A percentile compares a stretch with the other conserved stretches of the same genome.
These are phyloP conservation scores for Sporobolus alterniflorus DNA, from an alignment of 202 grass and related monocot genomes.

Conservation along the genomic window DNA sequence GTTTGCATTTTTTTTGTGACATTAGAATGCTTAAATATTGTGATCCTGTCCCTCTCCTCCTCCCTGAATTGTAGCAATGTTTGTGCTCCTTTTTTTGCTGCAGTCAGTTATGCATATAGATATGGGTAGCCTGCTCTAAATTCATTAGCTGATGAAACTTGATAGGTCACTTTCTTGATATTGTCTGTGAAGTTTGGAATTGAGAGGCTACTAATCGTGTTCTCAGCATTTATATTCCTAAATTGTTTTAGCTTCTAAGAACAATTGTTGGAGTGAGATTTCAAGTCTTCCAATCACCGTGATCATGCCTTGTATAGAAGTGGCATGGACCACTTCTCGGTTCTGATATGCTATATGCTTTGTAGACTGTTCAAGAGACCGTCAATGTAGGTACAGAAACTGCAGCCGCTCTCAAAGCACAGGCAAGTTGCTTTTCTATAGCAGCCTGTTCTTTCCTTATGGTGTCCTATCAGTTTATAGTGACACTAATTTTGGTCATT, in stretches of 20 bases:
- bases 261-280: background rate
- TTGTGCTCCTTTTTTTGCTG: background rate
- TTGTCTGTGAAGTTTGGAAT: background rate
- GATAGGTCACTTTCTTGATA: background rate
- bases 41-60: background rate
- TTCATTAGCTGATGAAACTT: background rate
- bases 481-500: constrained; percentile 18
- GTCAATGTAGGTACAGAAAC: constrained; percentile 94
- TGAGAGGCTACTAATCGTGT: constrained; percentile 3
- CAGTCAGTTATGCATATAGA: constrained; percentile 2
- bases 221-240: background rate
- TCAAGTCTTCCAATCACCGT: background rate
- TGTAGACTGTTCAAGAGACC: constrained; percentile 90
- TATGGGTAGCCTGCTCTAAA: background rate
- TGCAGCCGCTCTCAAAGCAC: constrained; percentile 88
- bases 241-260: constrained; percentile 12
- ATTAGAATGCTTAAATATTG: background rate
- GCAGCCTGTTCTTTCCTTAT: constrained; percentile 6
- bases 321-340: background rate
- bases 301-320: background rate
- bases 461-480: background rate
- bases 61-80: background rate
- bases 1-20: background rate
- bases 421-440: constrained; percentile 50
- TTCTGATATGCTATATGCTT: constrained; percentile 33